phyloP scores from a whole-genome alignment of 2,329 filamentous ascomycete species.

The Colletotrichum cordylinicola region DNA sequence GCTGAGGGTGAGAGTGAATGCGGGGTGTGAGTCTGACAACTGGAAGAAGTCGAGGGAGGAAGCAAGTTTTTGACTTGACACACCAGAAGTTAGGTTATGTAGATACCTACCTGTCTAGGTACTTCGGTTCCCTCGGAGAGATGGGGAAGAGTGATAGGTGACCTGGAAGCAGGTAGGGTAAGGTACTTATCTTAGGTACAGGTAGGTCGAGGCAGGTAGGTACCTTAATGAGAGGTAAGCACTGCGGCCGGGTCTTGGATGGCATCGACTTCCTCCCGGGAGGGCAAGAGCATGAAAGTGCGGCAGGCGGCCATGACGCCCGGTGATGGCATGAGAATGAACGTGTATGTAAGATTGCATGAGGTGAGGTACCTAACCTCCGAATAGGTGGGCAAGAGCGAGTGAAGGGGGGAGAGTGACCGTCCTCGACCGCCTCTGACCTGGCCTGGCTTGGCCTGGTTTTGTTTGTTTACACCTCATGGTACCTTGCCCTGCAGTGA shows the following conservation, averaged over 20 bases:
- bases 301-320: not conserved
- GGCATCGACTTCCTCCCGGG: not conserved
- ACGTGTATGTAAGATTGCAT: not conserved
- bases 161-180: not conserved
- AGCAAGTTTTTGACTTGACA: conserved; percentile 30
- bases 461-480: not conserved
- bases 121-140: not conserved
- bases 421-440: not conserved
- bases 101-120: not conserved
- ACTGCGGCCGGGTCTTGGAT: not conserved
- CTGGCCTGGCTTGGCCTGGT: not conserved
- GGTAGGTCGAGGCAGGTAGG: not conserved
- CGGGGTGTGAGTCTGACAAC: not conserved
- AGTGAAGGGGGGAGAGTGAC: not conserved
- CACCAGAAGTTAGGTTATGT: not conserved
- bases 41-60: conserved; percentile 23
- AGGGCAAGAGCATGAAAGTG: not conserved
- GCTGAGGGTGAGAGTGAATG: not conserved
- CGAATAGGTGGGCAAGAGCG: not conserved
- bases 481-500: not conserved
- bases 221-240: not conserved
- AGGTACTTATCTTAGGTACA: not conserved
- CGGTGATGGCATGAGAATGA: not conserved
- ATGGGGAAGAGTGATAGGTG: not conserved
- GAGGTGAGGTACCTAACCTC: not conserved